A percentile compares a stretch with the other conserved stretches of the same genome.
phyloP scores from a whole-genome alignment of 306 rosid species.

The Trichosanthes cucumerina region DNA sequence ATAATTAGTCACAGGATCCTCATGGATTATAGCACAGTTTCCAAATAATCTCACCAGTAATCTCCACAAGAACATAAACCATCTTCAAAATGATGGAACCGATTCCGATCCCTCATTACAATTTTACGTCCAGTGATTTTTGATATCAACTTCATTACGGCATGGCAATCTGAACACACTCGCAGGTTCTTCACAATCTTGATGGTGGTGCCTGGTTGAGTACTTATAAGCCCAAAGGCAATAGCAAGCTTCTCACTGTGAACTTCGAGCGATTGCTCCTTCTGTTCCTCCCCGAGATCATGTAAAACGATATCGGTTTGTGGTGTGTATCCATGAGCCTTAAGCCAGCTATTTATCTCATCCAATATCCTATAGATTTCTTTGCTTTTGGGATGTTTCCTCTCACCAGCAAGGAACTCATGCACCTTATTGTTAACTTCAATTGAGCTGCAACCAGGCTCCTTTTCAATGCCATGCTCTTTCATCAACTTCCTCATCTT shows the following conservation, averaged over 20 bases:
- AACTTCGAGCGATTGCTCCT: constrained; percentile 58
- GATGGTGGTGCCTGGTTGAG: constrained; percentile 42
- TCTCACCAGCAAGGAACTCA: constrained; percentile 78
- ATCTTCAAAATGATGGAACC: constrained; percentile 67
- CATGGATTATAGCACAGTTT: neutral
- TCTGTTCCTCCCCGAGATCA: constrained; percentile 55
- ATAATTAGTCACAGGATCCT: neutral
- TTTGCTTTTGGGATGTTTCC: constrained; percentile 47
- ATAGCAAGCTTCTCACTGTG: constrained; percentile 81
- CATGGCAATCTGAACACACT: constrained; percentile 71
- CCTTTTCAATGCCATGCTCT: constrained; percentile 56
- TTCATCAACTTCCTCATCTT: constrained; percentile 64
- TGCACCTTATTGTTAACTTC: constrained; percentile 57
- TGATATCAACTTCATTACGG: constrained; percentile 61
- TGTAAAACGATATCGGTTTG: constrained; percentile 52
- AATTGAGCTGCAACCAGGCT: constrained; percentile 77
- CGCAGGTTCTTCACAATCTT: constrained; percentile 74
- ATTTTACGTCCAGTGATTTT: constrained; percentile 45
- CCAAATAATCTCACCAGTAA: constrained; percentile 42
- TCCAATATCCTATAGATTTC: constrained; percentile 51
- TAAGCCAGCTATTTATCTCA: constrained; percentile 57
- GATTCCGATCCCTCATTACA: constrained; percentile 65
- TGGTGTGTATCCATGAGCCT: constrained; percentile 45
- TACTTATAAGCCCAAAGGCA: constrained; percentile 75
- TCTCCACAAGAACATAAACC: constrained; percentile 72